These are phyloP conservation scores for Fusarium oxysporum DNA, from an alignment of 2,329 filamentous ascomycete genomes.

Conservation along the genomic window DNA sequence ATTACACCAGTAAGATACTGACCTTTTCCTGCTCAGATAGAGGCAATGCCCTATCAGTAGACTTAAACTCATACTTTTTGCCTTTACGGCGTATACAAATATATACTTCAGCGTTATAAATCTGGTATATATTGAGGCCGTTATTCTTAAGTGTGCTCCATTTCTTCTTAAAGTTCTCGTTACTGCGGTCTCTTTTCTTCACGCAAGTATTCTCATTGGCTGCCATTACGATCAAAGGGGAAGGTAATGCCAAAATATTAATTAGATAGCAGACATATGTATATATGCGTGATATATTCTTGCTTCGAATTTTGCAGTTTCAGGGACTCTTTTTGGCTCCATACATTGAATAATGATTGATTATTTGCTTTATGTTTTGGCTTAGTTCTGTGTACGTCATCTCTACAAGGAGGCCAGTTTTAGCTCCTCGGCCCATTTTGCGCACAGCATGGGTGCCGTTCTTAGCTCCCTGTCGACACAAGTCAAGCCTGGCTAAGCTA, in stretches of 20 bases:
- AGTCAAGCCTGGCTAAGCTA: too few species aligned
- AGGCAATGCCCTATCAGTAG: not conserved
- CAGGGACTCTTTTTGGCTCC: too few species aligned
- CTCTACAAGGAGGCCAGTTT: too few species aligned
- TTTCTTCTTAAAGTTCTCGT: not conserved
- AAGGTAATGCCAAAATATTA: not conserved
- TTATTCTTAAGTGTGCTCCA: not conserved
- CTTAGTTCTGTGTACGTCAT: too few species aligned
- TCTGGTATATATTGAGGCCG: not conserved
- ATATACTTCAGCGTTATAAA: not conserved
- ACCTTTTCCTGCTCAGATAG: not conserved
- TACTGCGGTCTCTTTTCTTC: not conserved
- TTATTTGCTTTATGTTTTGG: too few species aligned
- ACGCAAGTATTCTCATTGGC: not conserved
- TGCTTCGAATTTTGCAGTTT: too few species aligned
- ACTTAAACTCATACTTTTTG: not conserved
- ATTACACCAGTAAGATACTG: not conserved
- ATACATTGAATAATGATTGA: too few species aligned
- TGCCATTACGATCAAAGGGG: not conserved
- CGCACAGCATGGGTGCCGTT: too few species aligned
- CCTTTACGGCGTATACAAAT: not conserved
- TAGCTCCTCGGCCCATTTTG: too few species aligned
- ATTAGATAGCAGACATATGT: not conserved
- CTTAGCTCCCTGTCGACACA: too few species aligned
- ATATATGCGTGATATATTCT: not conserved